A percentile compares a stretch with the other conserved stretches of the same genome.
Conservation (phyloP, 2,329 filamentous ascomycete species). For the Mycosphaerelloides madeirae region DNA sequence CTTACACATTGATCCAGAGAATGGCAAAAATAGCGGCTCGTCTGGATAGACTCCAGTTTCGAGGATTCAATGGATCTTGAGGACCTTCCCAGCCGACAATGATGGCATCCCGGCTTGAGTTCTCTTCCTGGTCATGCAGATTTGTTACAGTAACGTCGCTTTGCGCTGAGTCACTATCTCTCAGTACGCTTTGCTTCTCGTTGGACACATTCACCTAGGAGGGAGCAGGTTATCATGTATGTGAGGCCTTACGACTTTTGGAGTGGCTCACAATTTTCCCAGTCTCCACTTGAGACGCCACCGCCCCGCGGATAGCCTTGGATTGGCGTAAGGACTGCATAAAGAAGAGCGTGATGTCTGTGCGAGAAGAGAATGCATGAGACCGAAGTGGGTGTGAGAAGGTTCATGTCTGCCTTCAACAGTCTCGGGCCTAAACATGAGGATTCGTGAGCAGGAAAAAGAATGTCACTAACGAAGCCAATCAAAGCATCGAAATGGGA, state of each 20-base stretch:
- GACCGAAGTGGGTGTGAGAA: too few relatives aligned
- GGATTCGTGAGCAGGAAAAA: too few relatives aligned
- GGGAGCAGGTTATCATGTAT: too few relatives aligned
- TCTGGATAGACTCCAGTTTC: conserved; percentile 10
- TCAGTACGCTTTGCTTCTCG: conserved; percentile 9
- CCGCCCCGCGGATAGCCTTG: conserved; percentile 2
- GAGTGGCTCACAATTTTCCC: conserved; percentile 10
- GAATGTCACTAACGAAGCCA: too few relatives aligned
- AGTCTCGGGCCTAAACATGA: too few relatives aligned
- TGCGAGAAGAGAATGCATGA: too few relatives aligned
- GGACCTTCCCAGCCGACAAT: conserved; percentile 14
- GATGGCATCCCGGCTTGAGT: conserved; percentile 1
- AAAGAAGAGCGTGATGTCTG: too few relatives aligned
- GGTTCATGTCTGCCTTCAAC: too few relatives aligned
- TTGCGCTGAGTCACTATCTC: conserved; percentile 1
- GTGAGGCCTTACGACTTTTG: too few relatives aligned
- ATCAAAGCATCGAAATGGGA: too few relatives aligned
- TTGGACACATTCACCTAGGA: conserved; percentile 11
- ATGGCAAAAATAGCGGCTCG: conserved; percentile 11
- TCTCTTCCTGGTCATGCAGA: not conserved
- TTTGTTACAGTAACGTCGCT: conserved; percentile 3
- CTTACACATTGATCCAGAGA: conserved; percentile 20
- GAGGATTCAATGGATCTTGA: conserved; percentile 12
- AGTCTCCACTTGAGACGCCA: conserved; percentile 7
- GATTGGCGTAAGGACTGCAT: conserved; percentile 16